These are phyloP conservation scores for Porcisia hertigi DNA, from an alignment of 208 protist species.

Conservation along the genomic window DNA sequence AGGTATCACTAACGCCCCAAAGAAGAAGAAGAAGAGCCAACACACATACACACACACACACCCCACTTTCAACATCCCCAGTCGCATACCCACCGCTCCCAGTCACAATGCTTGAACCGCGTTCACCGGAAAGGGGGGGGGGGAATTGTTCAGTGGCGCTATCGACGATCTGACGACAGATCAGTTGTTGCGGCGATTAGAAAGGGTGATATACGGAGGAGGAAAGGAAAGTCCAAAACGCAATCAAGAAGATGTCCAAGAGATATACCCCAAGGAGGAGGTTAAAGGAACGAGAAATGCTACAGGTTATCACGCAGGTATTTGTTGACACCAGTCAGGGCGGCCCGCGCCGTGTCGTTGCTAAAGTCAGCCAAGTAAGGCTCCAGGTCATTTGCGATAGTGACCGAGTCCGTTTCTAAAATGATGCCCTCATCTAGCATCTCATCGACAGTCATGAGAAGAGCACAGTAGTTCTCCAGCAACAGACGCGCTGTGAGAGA, in stretches of 20 bases:
- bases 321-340: constrained; percentile 82
- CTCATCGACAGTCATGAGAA: constrained; percentile 90
- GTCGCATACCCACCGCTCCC: neutral
- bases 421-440: constrained; percentile 92
- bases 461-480: constrained; percentile 83
- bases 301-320: constrained; percentile 84
- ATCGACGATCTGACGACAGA: neutral
- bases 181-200: neutral
- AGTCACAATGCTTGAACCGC: neutral
- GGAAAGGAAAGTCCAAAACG: neutral
- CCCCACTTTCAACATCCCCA: neutral
- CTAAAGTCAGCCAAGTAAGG: constrained; percentile 61
- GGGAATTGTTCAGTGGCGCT: neutral
- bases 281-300: neutral
- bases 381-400: constrained; percentile 58
- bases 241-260: neutral
- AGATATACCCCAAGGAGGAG: neutral
- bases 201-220: neutral
- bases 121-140: neutral
- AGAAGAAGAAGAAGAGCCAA: neutral
- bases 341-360: constrained; percentile 63
- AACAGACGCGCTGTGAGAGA: constrained; percentile 54
- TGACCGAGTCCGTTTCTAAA: constrained; percentile 69
- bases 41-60: too few species aligned
- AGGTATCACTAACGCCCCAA: neutral